Base-by-base conservation (phyloP, 495 filamentous ascomycete species). In the Pyronema domesticum region DNA sequence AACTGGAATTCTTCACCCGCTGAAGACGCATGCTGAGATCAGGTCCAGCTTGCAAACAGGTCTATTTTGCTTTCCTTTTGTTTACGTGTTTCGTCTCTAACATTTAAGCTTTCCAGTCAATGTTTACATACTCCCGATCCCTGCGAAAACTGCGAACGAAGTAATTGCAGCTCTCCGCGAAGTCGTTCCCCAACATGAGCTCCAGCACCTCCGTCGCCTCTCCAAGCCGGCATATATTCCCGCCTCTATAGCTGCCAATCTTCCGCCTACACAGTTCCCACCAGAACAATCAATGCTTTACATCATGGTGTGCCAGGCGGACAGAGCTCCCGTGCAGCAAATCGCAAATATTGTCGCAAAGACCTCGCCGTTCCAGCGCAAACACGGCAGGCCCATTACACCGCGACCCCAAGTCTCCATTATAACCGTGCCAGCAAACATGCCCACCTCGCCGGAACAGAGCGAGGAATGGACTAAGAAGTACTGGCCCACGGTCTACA, bases 401-500 rank as follows among this genome's bases (percentile, higher is more conserved):
- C 74, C 60, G 64, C 68, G 62, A 58, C 72, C 78, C 15, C 59
- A 71, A 14, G 56, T 64, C 56, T 73, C 53, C 45, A 71, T 70
- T 8, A 73, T 82, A 15, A 70, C 73, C 3, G 78, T 96, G 15
- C 91, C 91, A 14, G 71, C 80, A 40, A 70, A 83, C 10, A 75
- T 86, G 23, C 88, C 91, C 0, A 80, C 82, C 18, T 89, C 81
- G 15, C 66, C 74, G 17, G 66, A 77, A 9, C 85, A 94, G 69
- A 87, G 91, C 5, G 73, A 78, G 7, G 67, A 73, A 66, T 95
- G 86, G 86, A 80, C 77, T 34, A 70, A 76, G 23, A 73, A 76
- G 30, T 82, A 86, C 64, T 98, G 91, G 91, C 93, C 91, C 0
- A 80, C 83, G 5, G 73, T 86, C 7, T 96, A 93, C 71, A 87